Evolutionary conservation across 2,329 filamentous ascomycete species (phyloP), one percentile per base, ranked within the genome.

Genomic region (Leptoxyphium fumago): DNA sequence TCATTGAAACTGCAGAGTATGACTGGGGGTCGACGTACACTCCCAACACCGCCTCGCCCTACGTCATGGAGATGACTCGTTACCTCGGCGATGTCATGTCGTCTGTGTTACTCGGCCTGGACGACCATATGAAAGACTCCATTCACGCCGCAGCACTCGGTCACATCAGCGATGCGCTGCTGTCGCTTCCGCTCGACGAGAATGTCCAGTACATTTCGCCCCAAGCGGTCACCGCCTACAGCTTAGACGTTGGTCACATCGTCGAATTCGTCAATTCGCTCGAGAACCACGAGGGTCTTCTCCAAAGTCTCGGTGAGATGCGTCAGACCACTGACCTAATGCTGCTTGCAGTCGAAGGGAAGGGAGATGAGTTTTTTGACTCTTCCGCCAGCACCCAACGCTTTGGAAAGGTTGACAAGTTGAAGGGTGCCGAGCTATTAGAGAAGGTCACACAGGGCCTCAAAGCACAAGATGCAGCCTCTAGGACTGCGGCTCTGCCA

Each of bases 21-120:
- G 86, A 96, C 61, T 98, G 91, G 82, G 76, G 74, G 63, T 70
- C 74, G 7, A 69, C 73, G 3, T 75, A 71, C 6, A 67, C 77
- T 18, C 77, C 80, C 14, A 69, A 70, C 1, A 83, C 91, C 54
- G 84, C 88, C 1, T 91, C 83, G 61, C 88, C 81, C 52, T 98
- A 98, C 65, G 94, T 98, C 78, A 82, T 91, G 60, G 94, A 91
- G 5, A 69, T 98, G 48, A 98, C 89, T 0, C 77, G 82, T 10
- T 98, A 96, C 60, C 71, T 98, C 15, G 84, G 82, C 28, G 94
- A 94, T 60, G 96, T 95, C 60, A 96, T 96, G 87, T 88, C 81
- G 58, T 91, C 85, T 1, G 94, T 93, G 0, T 73, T 98, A 5
- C 74, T 98, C 2, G 89, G 88, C 1, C 69, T 98, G n/a, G 91